Evolutionary conservation across 2,329 filamentous ascomycete species (phyloP), one percentile per base, ranked within the genome.

Genomic region (Trichophyton rubrum): DNA sequence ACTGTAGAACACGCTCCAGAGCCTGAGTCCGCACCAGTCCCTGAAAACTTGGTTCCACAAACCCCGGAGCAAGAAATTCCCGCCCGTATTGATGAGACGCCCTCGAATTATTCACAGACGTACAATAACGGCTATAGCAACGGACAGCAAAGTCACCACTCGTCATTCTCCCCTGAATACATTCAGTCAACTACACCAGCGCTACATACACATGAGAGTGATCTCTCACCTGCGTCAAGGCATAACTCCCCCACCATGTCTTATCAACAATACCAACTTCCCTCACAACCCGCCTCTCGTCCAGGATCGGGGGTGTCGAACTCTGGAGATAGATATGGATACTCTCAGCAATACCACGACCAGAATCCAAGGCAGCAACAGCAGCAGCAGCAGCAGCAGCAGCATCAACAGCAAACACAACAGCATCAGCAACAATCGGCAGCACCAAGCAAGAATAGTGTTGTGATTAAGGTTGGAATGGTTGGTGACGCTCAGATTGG

Each of bases 401-500:
- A 30, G 27, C 27, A 30, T 30, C 27, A 30, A 7, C 27, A 30
- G 27, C 27, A 30, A 30, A 30, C 27, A 30, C 75, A 79, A 55
- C 69, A 70, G 7, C 68, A 76, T 1, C 72, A 70, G 58, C 69
- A 75, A 59, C 73, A 72, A 53, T 64, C 68, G 59, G 67, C 68
- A 49, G 63, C 66, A n/a, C 68, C 66, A 20, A 70, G 72, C 47
- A 79, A 78, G 68, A 79, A 77, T 64, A 86, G 82, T 68, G 93
- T 99, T 41, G 93, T 99, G 61, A 97, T 99, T 80, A 99, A 99
- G 77, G 93, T 99, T 58, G 93, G 93, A 70, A 99, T 99, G 93
- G 93, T 99, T 53, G 93, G 93, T 55, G 93, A 99, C 77, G 93
- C 93, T 61, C 93, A 99, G 76, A 99, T 99, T 68, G 93, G 93